Percentiles rank a stretch among this genome's conserved stretches.
Conservation (phyloP, 306 rosid species). For the Dalbergia oliveri region DNA sequence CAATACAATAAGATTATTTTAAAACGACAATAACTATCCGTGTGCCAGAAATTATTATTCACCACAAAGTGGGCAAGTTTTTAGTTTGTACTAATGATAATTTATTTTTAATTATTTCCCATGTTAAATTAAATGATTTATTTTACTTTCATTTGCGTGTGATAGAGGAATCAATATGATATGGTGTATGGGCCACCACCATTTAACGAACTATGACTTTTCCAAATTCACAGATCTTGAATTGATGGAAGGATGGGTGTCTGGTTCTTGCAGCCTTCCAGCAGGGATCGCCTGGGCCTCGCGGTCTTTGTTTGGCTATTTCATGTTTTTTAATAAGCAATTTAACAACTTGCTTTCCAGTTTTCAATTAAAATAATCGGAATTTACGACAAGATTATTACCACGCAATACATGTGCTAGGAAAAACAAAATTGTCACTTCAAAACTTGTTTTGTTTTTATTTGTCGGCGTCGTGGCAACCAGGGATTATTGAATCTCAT, state of each 20-base stretch:
- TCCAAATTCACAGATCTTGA: neutral
- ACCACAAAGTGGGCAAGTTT: neutral
- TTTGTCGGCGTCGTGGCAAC: neutral
- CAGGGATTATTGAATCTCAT: neutral
- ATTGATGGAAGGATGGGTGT: neutral
- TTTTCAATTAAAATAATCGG: neutral
- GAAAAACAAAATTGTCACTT: neutral
- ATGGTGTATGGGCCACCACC: constrained; percentile 9
- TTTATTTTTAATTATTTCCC: neutral
- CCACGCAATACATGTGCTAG: neutral
- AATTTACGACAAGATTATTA: neutral
- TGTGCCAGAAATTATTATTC: neutral
- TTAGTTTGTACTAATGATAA: no score
- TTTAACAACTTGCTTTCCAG: neutral
- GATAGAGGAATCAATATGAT: neutral
- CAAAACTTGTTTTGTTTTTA: neutral
- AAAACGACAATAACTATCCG: neutral
- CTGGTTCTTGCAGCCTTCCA: constrained; percentile 4
- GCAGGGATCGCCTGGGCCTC: constrained; percentile 3
- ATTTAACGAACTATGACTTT: constrained; percentile 41
- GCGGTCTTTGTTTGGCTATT: neutral
- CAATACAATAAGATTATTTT: no score
- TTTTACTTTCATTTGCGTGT: neutral
- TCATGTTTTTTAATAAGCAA: neutral
- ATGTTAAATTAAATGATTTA: neutral